Percentiles rank a stretch among this genome's conserved stretches.
phyloP scores from a whole-genome alignment of 129 eudicot genomes.

The Centaurea solstitialis region DNA sequence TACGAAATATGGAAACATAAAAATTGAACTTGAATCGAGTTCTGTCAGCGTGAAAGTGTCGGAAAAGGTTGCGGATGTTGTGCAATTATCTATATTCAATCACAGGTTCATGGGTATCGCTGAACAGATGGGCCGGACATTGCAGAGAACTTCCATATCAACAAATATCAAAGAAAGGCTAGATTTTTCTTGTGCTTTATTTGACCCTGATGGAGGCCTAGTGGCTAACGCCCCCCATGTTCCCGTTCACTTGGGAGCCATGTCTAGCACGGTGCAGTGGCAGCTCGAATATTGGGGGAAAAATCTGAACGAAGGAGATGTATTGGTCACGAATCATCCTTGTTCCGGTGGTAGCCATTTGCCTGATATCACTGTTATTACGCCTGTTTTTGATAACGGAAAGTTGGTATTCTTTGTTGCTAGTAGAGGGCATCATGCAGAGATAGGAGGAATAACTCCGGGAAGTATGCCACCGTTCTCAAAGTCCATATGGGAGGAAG shows the following conservation, averaged over 20 bases:
- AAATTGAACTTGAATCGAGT: slow-evolving; percentile 69
- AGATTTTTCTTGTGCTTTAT: slow-evolving; percentile 96
- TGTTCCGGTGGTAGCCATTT: slow-evolving; percentile 95
- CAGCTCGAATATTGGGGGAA: slow-evolving; percentile 89
- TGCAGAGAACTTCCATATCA: slow-evolving; percentile 94
- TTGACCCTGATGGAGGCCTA: slow-evolving; percentile 90
- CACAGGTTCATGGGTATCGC: slow-evolving; percentile 99
- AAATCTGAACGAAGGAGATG: slow-evolving; percentile 85
- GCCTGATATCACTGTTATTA: slow-evolving; percentile 92
- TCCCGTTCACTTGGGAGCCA: slow-evolving; percentile 96
- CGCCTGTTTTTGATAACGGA: slow-evolving; percentile 80
- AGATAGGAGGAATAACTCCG: slow-evolving; percentile 97
- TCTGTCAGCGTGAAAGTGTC: slow-evolving; percentile 39
- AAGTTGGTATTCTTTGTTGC: slow-evolving; percentile 88
- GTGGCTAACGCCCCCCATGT: slow-evolving; percentile 99
- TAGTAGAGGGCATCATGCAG: slow-evolving; percentile 98
- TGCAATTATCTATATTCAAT: slow-evolving; percentile 89
- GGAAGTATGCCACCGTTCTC: slow-evolving; percentile 99
- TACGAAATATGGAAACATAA: slow-evolving; percentile 92
- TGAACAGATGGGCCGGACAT: slow-evolving; percentile 97
- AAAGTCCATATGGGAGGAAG: slow-evolving; percentile 91
- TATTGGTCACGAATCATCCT: slow-evolving; percentile 91
- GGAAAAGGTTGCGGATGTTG: slow-evolving; percentile 86
- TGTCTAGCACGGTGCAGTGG: slow-evolving; percentile 98
- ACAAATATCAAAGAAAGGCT: slow-evolving; percentile 95